These are phyloP conservation scores for Tilletia indica DNA, from an alignment of 1,284 basidiomycete species.

Conservation along the genomic window DNA sequence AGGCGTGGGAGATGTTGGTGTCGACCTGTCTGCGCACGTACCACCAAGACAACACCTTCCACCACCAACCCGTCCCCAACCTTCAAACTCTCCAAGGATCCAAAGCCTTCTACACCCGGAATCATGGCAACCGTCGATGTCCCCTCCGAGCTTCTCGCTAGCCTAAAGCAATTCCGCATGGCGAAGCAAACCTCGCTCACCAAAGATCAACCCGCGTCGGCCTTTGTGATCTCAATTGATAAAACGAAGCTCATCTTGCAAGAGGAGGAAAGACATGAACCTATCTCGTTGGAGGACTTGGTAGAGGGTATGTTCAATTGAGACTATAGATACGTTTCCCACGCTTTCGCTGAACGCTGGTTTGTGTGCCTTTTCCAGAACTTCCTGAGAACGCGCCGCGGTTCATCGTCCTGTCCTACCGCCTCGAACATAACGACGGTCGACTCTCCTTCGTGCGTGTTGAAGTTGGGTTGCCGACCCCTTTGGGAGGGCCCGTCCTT, in stretches of 20 bases:
- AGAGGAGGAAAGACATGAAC: conserved; percentile 43
- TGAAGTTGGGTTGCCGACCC: no score
- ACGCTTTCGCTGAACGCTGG: neutral
- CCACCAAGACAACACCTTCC: no score
- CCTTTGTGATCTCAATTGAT: conserved; percentile 50
- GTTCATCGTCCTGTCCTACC: conserved; percentile 80
- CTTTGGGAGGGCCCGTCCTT: no score
- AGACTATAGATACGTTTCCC: neutral
- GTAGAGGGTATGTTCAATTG: conserved; percentile 34
- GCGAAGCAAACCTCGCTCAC: conserved; percentile 27
- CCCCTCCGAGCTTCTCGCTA: conserved; percentile 28
- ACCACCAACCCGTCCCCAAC: no score
- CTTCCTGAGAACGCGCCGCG: conserved; percentile 85
- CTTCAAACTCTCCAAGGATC: no score
- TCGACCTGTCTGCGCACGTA: no score
- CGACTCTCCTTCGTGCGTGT: conserved; percentile 67
- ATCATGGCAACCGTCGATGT: conserved; percentile 46
- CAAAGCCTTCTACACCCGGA: no score
- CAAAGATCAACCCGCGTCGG: conserved; percentile 21
- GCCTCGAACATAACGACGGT: conserved; percentile 77
- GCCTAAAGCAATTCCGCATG: conserved; percentile 41
- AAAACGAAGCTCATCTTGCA: conserved; percentile 40
- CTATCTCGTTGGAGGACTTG: conserved; percentile 40
- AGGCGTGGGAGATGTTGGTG: no score
- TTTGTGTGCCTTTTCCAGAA: conserved; percentile 61